Percentiles rank a stretch among this genome's conserved stretches.
phyloP scores from a whole-genome alignment of 2,329 filamentous ascomycete species.

The Diaporthe helianthi region DNA sequence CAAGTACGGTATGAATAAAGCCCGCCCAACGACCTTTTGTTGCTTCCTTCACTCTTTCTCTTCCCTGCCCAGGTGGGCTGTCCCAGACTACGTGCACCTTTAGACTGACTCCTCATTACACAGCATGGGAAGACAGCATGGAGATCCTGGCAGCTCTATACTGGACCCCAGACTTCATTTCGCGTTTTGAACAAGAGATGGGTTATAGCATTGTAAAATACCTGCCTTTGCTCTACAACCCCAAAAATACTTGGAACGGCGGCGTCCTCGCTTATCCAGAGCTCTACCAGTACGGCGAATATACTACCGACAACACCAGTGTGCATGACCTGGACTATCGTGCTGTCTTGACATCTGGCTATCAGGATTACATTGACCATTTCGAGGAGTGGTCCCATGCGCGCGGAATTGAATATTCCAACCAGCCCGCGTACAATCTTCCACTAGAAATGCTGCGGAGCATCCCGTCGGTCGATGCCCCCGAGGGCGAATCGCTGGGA shows the following conservation, averaged over 20 bases:
- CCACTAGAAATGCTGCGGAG: slow-evolving; percentile 51
- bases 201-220: slow-evolving; percentile 45
- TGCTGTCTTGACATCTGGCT: not conserved
- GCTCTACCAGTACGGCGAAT: slow-evolving; percentile 22
- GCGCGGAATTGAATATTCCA: slow-evolving; percentile 46
- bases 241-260: slow-evolving; percentile 6
- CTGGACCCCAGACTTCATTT: slow-evolving; percentile 46
- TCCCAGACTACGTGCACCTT: not conserved
- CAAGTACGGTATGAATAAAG: not conserved
- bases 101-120: not conserved
- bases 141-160: slow-evolving; percentile 44
- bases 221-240: slow-evolving; percentile 42
- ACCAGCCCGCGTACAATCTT: slow-evolving; percentile 50
- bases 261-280: slow-evolving; percentile 1
- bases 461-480: slow-evolving; percentile 47
- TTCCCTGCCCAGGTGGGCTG: too few species aligned
- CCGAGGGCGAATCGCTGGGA: slow-evolving; percentile 49
- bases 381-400: slow-evolving; percentile 43
- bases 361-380: slow-evolving; percentile 41
- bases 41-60: not conserved
- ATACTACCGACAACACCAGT: slow-evolving; percentile 12
- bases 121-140: slow-evolving; percentile 45
- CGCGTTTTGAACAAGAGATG: slow-evolving; percentile 41
- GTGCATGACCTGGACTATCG: slow-evolving; percentile 9
- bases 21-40: not conserved